phyloP scores from a whole-genome alignment of 352 stramenopile genomes.

The Globisporangium paddicum region DNA sequence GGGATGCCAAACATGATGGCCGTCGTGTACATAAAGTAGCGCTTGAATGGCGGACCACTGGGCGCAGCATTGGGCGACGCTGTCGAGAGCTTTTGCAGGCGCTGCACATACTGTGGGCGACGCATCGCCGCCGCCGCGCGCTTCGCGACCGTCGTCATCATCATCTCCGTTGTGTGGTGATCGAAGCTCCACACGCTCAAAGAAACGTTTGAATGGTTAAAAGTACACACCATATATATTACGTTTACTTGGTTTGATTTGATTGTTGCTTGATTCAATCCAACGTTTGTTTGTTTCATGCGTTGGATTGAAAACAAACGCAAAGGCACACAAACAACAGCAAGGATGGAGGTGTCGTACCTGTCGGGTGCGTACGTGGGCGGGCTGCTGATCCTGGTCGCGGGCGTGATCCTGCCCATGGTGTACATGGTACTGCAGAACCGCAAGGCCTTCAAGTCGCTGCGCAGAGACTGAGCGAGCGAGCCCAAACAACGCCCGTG shows the following conservation, averaged over 20 bases:
- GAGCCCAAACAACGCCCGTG: background rate
- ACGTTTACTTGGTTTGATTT: too few relatives aligned
- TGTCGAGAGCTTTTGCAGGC: constrained; percentile 15
- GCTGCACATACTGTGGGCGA: constrained; percentile 1
- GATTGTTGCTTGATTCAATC: too few relatives aligned
- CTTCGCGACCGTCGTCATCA: background rate
- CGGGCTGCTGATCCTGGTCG: constrained; percentile 61
- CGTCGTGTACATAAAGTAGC: constrained; percentile 73
- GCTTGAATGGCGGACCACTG: constrained; percentile 47
- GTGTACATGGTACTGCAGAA: constrained; percentile 87
- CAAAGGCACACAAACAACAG: too few relatives aligned
- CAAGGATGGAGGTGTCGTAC: constrained; percentile 63
- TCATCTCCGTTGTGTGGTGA: background rate
- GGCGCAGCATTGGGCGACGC: background rate
- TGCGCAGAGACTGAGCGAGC: constrained; percentile 53
- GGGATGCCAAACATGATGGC: constrained; percentile 80
- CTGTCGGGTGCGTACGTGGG: constrained; percentile 61
- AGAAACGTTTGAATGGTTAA: constrained; percentile 1
- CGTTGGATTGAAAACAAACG: background rate
- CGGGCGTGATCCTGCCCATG: constrained; percentile 70
- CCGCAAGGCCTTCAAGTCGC: constrained; percentile 83
- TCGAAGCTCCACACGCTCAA: constrained; percentile 6
- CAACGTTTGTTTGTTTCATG: background rate
- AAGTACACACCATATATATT: too few relatives aligned
- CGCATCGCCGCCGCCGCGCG: background rate